These are phyloP conservation scores for Monosporozyma servazzii DNA, from an alignment of 805 yeast species.

Conservation along the genomic window DNA sequence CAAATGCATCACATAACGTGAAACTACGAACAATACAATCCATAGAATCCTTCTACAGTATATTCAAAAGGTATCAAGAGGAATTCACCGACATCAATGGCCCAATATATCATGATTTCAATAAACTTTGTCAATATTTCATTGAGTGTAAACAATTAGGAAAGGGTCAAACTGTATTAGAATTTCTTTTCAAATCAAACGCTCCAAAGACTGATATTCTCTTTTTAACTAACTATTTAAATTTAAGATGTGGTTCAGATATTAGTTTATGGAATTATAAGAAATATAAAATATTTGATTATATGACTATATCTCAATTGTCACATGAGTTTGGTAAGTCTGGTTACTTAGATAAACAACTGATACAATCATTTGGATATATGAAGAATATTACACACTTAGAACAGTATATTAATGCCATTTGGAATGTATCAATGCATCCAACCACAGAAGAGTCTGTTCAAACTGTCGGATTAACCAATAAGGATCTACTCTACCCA, in stretches of 20 bases:
- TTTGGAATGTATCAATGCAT: slow-evolving; percentile 12
- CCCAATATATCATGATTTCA: neutral
- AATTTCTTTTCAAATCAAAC: neutral
- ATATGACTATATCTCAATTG: slow-evolving; percentile 9
- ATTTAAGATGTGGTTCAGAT: slow-evolving; percentile 24
- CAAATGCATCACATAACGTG: neutral
- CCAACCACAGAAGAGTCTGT: neutral
- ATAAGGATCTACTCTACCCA: slow-evolving; percentile 8
- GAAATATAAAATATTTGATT: slow-evolving; percentile 9
- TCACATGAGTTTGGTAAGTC: slow-evolving; percentile 8
- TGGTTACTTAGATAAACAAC: slow-evolving; percentile 13
- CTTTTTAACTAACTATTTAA: slow-evolving; percentile 13
- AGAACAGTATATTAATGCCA: slow-evolving; percentile 11
- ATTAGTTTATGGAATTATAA: slow-evolving; percentile 13
- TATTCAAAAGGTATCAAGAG: neutral
- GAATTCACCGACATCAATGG: neutral
- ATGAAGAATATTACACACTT: slow-evolving; percentile 13
- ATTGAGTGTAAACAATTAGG: neutral
- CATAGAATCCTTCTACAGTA: neutral
- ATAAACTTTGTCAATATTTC: neutral
- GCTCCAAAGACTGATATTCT: neutral
- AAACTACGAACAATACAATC: neutral
- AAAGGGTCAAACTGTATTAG: neutral
- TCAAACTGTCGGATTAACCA: neutral
- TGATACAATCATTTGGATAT: slow-evolving; percentile 21